Evolutionary conservation across 1,139 yeast species (phyloP).

Genomic region (Lodderomyces parapsilosis): DNA sequence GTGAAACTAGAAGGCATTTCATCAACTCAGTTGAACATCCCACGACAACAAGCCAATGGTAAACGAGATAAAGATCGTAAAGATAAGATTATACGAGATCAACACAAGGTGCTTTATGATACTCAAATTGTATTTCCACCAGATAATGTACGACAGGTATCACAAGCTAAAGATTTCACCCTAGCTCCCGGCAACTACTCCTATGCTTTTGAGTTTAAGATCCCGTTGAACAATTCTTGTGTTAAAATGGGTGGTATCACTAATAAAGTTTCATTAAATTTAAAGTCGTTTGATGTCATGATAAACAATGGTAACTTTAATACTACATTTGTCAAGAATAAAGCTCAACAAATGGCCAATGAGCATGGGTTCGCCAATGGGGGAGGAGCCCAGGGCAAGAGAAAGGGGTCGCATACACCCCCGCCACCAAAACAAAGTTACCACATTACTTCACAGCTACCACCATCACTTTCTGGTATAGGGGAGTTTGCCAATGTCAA

Average conservation of each 20-base stretch:
- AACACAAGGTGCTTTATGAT: conserved; percentile 57
- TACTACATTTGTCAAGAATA: conserved; percentile 19
- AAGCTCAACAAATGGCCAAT: conserved; percentile 20
- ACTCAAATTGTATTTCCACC: conserved; percentile 63
- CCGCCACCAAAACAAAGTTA: conserved; percentile 18
- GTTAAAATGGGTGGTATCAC: conserved; percentile 42
- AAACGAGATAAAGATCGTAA: conserved; percentile 17
- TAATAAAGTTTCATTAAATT: conserved; percentile 37
- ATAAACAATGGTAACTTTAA: conserved; percentile 38
- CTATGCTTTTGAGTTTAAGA: conserved; percentile 55
- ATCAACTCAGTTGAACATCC: conserved; percentile 34
- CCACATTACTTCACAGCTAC: conserved; percentile 47
- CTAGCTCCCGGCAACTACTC: conserved; percentile 58
- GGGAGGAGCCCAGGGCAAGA: conserved; percentile 3
- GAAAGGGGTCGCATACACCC: conserved; percentile 5
- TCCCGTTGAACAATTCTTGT: conserved; percentile 55
- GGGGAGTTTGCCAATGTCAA: conserved; percentile 47
- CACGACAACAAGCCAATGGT: conserved; percentile 16
- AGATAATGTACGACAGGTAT: conserved; percentile 46
- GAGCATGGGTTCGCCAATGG: conserved; percentile 6
- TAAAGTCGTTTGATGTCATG: conserved; percentile 29
- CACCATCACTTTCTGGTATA: conserved; percentile 55
- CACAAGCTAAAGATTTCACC: conserved; percentile 54
- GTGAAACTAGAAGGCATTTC: conserved; percentile 62
- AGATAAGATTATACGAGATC: conserved; percentile 36